Conservation (phyloP, 2,329 filamentous ascomycete species). For the Paecilomyces niveus region DNA sequence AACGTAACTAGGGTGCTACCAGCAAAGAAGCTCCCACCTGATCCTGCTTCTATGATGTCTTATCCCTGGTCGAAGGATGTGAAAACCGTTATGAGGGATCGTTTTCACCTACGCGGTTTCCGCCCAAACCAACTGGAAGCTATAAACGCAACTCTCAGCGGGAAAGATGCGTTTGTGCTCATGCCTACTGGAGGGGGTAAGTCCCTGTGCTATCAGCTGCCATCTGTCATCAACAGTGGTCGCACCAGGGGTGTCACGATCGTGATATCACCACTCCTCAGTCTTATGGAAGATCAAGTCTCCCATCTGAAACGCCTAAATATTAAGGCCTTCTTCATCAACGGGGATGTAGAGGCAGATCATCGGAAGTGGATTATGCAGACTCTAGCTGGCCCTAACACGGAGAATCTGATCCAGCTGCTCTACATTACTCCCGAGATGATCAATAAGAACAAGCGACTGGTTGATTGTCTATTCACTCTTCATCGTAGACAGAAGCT, state of each 20-base stretch:
- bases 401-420: slow-evolving; percentile 73
- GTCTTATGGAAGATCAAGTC: slow-evolving; percentile 96
- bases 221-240: slow-evolving; percentile 73
- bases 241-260: slow-evolving; percentile 78
- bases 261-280: slow-evolving; percentile 89
- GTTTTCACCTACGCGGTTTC: slow-evolving; percentile 80
- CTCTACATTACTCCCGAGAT: slow-evolving; percentile 97
- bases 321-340: slow-evolving; percentile 76
- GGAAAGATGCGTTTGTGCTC: slow-evolving; percentile 85
- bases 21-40: slow-evolving; percentile 23
- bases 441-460: slow-evolving; percentile 71
- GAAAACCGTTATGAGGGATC: slow-evolving; percentile 67
- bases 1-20: slow-evolving; percentile 25
- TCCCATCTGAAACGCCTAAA: slow-evolving; percentile 66
- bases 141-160: slow-evolving; percentile 84
- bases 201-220: slow-evolving; percentile 92
- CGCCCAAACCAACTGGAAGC: slow-evolving; percentile 88
- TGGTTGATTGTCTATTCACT: slow-evolving; percentile 58
- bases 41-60: slow-evolving; percentile 44
- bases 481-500: slow-evolving; percentile 67
- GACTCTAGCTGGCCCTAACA: slow-evolving; percentile 54
- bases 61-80: slow-evolving; percentile 83
- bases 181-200: slow-evolving; percentile 99
- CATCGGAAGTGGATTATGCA: slow-evolving; percentile 61
- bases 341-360: slow-evolving; percentile 61